A percentile compares a stretch with the other conserved stretches of the same genome.
Conservation (phyloP, 164 flowering plant species). For the Piper longum region DNA sequence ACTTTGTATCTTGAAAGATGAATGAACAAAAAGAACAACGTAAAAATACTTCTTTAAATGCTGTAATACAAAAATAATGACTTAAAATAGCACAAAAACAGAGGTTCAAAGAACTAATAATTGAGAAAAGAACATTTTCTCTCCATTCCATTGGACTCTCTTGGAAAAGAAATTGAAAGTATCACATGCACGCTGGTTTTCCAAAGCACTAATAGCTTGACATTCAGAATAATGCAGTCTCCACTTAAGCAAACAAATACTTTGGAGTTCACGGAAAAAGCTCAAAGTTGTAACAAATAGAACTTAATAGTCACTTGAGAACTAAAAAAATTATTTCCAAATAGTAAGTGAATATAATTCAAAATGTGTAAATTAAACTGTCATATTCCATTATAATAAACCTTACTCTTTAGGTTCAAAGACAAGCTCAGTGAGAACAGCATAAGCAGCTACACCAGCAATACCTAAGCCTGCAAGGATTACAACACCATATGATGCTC, state of each 20-base stretch:
- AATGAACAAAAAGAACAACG: not conserved
- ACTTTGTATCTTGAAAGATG: constrained; percentile 55
- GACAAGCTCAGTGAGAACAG: constrained; percentile 75
- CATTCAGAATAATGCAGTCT: not conserved
- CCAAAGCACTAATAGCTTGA: no score
- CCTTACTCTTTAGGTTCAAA: constrained; percentile 87
- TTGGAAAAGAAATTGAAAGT: no score
- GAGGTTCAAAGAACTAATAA: not conserved
- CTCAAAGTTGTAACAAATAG: no score
- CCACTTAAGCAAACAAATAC: not conserved
- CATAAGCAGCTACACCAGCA: constrained; percentile 82
- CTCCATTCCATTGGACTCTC: no score
- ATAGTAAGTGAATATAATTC: no score
- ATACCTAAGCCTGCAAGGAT: constrained; percentile 86
- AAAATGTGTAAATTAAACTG: no score
- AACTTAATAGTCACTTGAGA: no score
- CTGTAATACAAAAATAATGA: not conserved
- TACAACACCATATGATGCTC: constrained; percentile 73
- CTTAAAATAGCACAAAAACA: not conserved
- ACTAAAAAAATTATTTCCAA: no score
- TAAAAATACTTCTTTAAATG: not conserved
- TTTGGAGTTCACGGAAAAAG: no score
- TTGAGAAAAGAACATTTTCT: no score
- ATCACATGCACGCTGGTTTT: no score
- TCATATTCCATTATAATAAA: not conserved